These are phyloP conservation scores for Phytophthora hybrid DNA, from an alignment of 352 stramenopile species.

Conservation along the genomic window DNA sequence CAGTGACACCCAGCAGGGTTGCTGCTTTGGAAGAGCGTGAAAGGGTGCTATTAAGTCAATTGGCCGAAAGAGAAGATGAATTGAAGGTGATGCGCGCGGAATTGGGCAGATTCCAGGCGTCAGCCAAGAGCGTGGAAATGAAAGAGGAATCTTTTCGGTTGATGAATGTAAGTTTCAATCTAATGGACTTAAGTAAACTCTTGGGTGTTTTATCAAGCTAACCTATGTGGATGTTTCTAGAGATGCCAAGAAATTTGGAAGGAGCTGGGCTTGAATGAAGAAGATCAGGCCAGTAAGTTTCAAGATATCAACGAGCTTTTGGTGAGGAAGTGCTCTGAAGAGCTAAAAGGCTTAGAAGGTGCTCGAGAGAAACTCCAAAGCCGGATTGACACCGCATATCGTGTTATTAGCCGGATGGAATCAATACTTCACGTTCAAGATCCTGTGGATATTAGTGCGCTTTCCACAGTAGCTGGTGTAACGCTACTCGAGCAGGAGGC, in stretches of 20 bases:
- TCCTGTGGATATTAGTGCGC: conserved; percentile 48
- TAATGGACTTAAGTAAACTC: background rate
- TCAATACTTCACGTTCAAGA: conserved; percentile 43
- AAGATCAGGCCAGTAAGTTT: conserved; percentile 65
- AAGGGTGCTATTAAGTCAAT: conserved; percentile 25
- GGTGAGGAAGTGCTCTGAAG: conserved; percentile 67
- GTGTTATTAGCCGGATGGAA: conserved; percentile 60
- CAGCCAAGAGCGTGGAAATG: conserved; percentile 52
- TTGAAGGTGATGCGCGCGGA: conserved; percentile 35
- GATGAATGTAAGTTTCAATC: conserved; percentile 54
- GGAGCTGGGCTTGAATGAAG: conserved; percentile 61
- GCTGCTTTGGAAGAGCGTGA: conserved; percentile 36
- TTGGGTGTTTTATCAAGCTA: background rate
- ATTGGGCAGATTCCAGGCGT: conserved; percentile 44
- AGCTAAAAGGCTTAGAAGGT: conserved; percentile 62
- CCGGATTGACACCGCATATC: conserved; percentile 51
- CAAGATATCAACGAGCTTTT: conserved; percentile 69
- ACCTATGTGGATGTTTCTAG: conserved; percentile 25
- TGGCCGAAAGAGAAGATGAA: conserved; percentile 43
- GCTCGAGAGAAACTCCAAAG: conserved; percentile 55
- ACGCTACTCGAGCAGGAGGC: conserved; percentile 70
- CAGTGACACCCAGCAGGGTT: conserved; percentile 29
- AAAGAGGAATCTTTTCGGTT: conserved; percentile 71
- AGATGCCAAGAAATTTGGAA: conserved; percentile 76
- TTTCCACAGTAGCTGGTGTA: conserved; percentile 43